Conservation (phyloP, 441 rosid species). For the Raphanus hybrid region DNA sequence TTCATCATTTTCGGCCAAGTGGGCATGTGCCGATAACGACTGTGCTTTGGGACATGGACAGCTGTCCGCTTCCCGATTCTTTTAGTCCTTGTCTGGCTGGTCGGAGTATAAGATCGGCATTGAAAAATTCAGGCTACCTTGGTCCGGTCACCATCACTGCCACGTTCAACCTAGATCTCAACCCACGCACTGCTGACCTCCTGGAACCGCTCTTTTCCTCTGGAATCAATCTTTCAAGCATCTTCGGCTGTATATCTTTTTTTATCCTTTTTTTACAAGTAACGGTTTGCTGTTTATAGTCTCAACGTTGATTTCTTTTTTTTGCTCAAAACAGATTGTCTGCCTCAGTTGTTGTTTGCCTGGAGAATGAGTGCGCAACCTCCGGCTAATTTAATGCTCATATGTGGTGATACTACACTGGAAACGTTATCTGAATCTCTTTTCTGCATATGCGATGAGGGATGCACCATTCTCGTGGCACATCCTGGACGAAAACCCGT, state of each 20-base stretch:
- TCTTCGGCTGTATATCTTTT: not conserved
- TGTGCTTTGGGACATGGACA: not conserved
- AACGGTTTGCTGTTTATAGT: not conserved
- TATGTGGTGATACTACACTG: not conserved
- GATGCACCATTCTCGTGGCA: not conserved
- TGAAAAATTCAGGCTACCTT: not conserved
- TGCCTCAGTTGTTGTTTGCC: not conserved
- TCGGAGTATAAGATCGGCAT: not conserved
- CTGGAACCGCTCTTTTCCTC: constrained; percentile 4
- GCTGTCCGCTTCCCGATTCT: not conserved
- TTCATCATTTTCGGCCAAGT: not conserved
- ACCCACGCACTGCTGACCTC: not conserved
- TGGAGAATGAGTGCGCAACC: constrained; percentile 1
- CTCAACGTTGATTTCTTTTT: not conserved
- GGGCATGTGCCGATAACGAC: not conserved
- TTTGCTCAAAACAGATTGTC: not conserved
- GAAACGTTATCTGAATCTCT: not conserved
- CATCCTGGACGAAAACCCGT: not conserved
- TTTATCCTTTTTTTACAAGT: not conserved
- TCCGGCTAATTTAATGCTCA: not conserved
- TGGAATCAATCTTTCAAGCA: not conserved
- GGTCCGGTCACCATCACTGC: not conserved
- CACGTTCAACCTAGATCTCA: not conserved
- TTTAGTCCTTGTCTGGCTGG: not conserved
- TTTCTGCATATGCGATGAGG: not conserved